Evolutionary conservation across 176 grass and related monocot species (phyloP).

Genomic region (Poa annua): DNA sequence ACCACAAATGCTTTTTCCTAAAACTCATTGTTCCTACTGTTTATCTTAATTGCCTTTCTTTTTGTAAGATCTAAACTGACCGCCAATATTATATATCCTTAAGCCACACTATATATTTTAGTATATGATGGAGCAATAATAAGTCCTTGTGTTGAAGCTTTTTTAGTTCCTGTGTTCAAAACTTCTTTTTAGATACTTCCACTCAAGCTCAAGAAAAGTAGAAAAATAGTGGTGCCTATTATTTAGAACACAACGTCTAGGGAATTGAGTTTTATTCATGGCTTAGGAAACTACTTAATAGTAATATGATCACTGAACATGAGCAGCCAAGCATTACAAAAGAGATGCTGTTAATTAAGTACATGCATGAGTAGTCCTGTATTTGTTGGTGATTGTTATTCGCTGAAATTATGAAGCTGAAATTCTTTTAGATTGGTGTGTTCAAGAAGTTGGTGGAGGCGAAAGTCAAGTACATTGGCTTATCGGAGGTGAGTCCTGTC

Average conservation of each 20-base stretch:
- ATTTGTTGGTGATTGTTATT: too few relatives aligned
- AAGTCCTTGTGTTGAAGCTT: not conserved
- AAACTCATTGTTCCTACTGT: too few relatives aligned
- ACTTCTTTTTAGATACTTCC: not conserved
- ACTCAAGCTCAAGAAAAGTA: not conserved
- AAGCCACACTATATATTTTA: not conserved
- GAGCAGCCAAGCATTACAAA: too few relatives aligned
- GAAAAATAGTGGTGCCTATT: not conserved
- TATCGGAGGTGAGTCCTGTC: constrained; percentile 73
- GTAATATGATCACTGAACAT: too few relatives aligned
- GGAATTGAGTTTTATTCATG: too few relatives aligned
- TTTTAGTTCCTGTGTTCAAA: not conserved
- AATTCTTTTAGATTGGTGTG: constrained; percentile 54
- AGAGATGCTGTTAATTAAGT: too few relatives aligned
- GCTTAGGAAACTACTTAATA: too few relatives aligned
- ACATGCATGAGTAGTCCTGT: too few relatives aligned
- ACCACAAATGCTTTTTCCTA: too few relatives aligned
- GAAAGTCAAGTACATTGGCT: constrained; percentile 73
- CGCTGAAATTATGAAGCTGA: not conserved
- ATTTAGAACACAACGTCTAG: not conserved
- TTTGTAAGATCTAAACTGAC: too few relatives aligned
- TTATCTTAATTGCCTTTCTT: too few relatives aligned
- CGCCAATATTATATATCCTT: too few relatives aligned
- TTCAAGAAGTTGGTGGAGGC: constrained; percentile 82
- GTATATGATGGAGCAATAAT: not conserved